Evolutionary conservation across 2,329 filamentous ascomycete genomes (phyloP).

Genomic region (Aureobasidium sp.): DNA sequence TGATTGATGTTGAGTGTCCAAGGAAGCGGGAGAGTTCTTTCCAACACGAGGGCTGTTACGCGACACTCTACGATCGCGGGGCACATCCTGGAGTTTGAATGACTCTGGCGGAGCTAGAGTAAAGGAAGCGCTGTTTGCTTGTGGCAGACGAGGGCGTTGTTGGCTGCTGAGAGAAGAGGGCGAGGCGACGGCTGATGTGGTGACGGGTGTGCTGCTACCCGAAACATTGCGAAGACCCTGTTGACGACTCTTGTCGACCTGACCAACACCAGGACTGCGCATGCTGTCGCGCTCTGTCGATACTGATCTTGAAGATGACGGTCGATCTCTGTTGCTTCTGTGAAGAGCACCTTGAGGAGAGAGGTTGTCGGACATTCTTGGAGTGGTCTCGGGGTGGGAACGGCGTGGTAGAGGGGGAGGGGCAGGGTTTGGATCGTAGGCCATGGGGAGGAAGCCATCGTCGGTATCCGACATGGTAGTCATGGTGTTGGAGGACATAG

Average conservation of each 20-base stretch:
- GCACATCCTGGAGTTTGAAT: slow-evolving; percentile 75
- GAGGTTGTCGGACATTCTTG: slow-evolving; percentile 22
- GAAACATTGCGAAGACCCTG: slow-evolving; percentile 34
- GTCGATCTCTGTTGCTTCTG: slow-evolving; percentile 28
- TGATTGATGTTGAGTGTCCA: neutral
- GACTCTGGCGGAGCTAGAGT: slow-evolving; percentile 26
- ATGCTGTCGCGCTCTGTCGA: slow-evolving; percentile 35
- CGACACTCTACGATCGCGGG: slow-evolving; percentile 51
- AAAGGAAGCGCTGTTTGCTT: slow-evolving; percentile 21
- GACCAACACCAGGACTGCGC: neutral
- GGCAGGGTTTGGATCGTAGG: slow-evolving; percentile 40
- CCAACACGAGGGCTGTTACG: slow-evolving; percentile 24
- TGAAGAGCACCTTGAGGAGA: slow-evolving; percentile 36
- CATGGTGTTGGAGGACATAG: slow-evolving; percentile 40
- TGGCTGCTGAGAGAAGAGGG: slow-evolving; percentile 18
- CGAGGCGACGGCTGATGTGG: slow-evolving; percentile 20
- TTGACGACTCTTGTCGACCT: slow-evolving; percentile 25
- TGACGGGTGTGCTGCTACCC: slow-evolving; percentile 19
- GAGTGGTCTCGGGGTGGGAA: neutral
- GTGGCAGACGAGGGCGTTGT: slow-evolving; percentile 21
- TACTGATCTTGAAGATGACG: slow-evolving; percentile 33
- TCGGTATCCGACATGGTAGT: slow-evolving; percentile 46
- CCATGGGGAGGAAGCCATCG: slow-evolving; percentile 47
- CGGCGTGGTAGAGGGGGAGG: slow-evolving; percentile 16
- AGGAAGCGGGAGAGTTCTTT: neutral